A percentile compares a stretch with the other conserved stretches of the same genome.
Evolutionary conservation across 1,284 basidiomycete genomes (phyloP).

Genomic region (Mycosarcoma mackinlayi): DNA sequence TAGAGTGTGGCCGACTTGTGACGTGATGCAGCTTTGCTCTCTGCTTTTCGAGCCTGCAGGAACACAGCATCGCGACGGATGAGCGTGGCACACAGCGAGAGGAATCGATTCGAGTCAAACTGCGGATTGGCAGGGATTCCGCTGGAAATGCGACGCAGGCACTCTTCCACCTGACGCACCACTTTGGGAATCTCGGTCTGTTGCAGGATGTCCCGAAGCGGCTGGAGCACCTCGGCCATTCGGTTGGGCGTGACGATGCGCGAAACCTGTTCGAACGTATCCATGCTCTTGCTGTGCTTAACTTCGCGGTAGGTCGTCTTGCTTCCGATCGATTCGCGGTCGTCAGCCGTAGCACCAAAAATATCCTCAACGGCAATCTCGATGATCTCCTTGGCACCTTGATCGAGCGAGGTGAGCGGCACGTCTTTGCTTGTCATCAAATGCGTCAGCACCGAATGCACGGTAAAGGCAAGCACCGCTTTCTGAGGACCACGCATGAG

Average conservation of each 20-base stretch:
- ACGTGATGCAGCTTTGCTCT: conserved; percentile 28
- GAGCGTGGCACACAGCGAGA: conserved; percentile 87
- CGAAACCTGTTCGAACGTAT: conserved; percentile 65
- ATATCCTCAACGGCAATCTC: conserved; percentile 90
- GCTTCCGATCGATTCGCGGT: conserved; percentile 88
- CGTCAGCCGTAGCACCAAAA: conserved; percentile 92
- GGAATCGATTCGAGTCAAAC: conserved; percentile 78
- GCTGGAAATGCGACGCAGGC: conserved; percentile 81
- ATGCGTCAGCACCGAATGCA: conserved; percentile 84
- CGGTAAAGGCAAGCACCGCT: conserved; percentile 87
- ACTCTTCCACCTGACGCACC: conserved; percentile 89
- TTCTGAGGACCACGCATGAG: conserved; percentile 91
- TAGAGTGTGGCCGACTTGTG: conserved; percentile 33
- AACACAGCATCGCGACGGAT: conserved; percentile 83
- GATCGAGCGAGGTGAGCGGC: conserved; percentile 73
- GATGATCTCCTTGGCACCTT: conserved; percentile 80
- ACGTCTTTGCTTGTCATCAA: conserved; percentile 69
- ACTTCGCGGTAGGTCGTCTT: conserved; percentile 77
- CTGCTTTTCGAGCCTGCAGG: conserved; percentile 47
- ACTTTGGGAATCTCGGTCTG: conserved; percentile 84
- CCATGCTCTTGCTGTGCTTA: conserved; percentile 66
- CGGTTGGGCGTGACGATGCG: conserved; percentile 65
- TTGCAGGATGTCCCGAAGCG: conserved; percentile 85
- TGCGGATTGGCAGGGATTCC: conserved; percentile 86
- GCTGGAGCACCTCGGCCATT: conserved; percentile 81